phyloP scores from a whole-genome alignment of 73 alveolate genomes.

The Blepharisma stoltei region DNA sequence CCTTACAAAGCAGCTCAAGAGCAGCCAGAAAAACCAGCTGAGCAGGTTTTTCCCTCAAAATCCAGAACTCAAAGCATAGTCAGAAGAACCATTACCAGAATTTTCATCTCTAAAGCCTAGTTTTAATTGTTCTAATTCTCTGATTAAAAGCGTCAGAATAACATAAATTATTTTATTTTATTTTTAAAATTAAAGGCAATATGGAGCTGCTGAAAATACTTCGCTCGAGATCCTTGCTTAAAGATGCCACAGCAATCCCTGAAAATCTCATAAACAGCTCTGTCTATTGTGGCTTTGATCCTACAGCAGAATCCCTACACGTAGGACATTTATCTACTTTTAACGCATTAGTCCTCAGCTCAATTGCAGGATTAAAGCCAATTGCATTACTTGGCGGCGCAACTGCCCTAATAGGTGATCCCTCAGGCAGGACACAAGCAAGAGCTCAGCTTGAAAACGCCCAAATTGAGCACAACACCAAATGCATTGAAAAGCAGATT shows the following conservation, averaged over 20 bases:
- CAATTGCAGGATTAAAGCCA: slow-evolving; percentile 35
- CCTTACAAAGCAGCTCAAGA: too few relatives aligned
- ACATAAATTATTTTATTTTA: too few relatives aligned
- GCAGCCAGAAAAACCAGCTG: too few relatives aligned
- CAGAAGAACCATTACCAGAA: too few relatives aligned
- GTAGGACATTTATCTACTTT: slow-evolving; percentile 48
- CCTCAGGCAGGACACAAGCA: slow-evolving; percentile 40
- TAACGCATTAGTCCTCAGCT: slow-evolving; percentile 28
- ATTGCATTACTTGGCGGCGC: slow-evolving; percentile 55
- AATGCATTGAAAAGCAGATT: slow-evolving; percentile 23
- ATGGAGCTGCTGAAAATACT: slow-evolving; percentile 11
- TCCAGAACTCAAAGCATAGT: too few relatives aligned
- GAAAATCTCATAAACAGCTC: not conserved
- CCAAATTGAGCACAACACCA: slow-evolving; percentile 22
- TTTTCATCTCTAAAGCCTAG: too few relatives aligned
- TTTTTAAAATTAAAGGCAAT: not conserved
- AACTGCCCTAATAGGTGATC: slow-evolving; percentile 54
- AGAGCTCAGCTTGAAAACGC: slow-evolving; percentile 25
- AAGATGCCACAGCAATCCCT: not conserved
- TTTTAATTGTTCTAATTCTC: too few relatives aligned
- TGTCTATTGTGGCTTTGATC: slow-evolving; percentile 55
- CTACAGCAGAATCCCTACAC: slow-evolving; percentile 51
- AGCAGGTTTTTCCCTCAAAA: too few relatives aligned
- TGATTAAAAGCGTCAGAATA: too few relatives aligned
- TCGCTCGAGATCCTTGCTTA: not conserved